Conservation (phyloP, 2,329 filamentous ascomycete genomes). For the Colletotrichum neosansevieriae region DNA sequence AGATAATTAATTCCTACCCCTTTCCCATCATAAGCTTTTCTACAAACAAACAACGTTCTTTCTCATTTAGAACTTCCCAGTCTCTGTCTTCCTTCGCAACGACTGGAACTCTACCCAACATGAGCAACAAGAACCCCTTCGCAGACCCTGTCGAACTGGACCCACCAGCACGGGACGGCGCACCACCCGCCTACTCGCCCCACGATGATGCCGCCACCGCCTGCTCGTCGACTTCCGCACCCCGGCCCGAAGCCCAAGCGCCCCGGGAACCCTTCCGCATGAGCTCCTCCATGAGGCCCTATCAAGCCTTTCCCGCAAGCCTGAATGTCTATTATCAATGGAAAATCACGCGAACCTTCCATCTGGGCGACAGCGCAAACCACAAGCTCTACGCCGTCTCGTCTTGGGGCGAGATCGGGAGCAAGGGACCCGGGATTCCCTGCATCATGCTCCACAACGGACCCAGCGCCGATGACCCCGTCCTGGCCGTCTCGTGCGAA, state of each 20-base stretch:
- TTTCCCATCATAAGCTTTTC: background rate
- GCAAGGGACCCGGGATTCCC: slow-evolving; percentile 7
- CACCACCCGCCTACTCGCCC: slow-evolving; percentile 2
- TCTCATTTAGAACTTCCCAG: too few relatives aligned
- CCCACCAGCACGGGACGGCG: background rate
- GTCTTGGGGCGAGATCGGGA: background rate
- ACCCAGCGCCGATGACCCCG: background rate
- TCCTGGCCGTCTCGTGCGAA: background rate
- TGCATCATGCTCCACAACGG: slow-evolving; percentile 17
- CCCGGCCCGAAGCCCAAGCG: background rate
- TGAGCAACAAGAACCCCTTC: background rate
- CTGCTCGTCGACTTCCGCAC: background rate
- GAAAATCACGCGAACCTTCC: slow-evolving; percentile 10
- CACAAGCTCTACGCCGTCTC: slow-evolving; percentile 6
- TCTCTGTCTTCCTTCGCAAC: background rate
- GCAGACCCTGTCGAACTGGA: background rate
- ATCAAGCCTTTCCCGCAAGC: background rate
- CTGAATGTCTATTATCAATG: background rate
- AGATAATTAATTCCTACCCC: background rate
- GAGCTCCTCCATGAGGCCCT: background rate
- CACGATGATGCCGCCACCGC: background rate
- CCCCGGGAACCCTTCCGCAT: background rate
- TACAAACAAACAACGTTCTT: background rate
- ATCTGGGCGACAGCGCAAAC: slow-evolving; percentile 16
- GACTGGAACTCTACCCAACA: too few relatives aligned